Evolutionary conservation across 257 asterid species (phyloP), one percentile per base, ranked within the genome.

Genomic region (Anisodus tanguticus): DNA sequence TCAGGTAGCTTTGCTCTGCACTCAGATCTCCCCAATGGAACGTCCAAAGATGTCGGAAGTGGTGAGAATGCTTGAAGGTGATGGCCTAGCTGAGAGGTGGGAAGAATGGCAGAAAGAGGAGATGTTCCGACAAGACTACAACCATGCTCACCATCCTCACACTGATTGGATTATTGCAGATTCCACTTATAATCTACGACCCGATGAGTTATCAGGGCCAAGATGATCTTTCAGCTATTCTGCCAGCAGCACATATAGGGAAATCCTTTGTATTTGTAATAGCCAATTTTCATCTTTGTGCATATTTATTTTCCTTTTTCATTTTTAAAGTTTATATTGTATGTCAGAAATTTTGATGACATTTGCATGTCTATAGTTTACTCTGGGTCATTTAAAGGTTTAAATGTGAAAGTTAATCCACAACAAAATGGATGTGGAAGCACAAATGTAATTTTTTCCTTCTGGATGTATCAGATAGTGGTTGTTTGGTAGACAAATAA

Each of bases 21-120:
- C 99, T 2, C 94, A 89, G 86, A 85, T 92, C 59, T 87, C 97
- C 8, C 94, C 98, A 3, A 72, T 74, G 81, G 96, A 94, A 84
- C 98, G 99, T 41, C 99, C 98, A 58, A 95, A 93, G 84, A 95
- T 95, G 99, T 94, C 98, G 0, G 98, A 93, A 39, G 98, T 95
- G 1, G 98, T 95, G 49, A 88, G 98, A 83, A 95, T 95, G 98
- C 95, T 93, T 7, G 96, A 95, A 89, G 98, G 98, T 5, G 98
- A 95, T 67, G 98, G 98, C n/a, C 88, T 95, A 86, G 97, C 97
- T 0, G 98, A 95, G 95, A 91, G 95, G 87, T 95, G 98, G 98
- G 98, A 95, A 71, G 98, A 95, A 82, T 95, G 98, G 98, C 98
- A 95, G 87, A 92, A 92, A 90, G 97, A 92, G 70, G 98, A 95